Evolutionary conservation across 306 rosid genomes (phyloP).

Genomic region (Cicer chorassanicum): DNA sequence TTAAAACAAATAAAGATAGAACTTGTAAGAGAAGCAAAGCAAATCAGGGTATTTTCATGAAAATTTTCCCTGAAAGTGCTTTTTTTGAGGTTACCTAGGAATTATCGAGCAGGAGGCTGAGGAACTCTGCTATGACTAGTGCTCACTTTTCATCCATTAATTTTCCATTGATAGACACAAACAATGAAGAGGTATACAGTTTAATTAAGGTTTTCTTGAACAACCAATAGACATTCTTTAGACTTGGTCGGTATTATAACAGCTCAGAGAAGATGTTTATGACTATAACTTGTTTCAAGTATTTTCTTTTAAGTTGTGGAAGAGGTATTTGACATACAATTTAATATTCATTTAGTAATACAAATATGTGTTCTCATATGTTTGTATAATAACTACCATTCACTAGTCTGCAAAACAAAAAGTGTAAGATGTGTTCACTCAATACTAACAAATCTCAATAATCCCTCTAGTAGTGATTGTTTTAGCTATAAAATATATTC

Average conservation of each 20-base stretch:
- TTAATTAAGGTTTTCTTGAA: slow-evolving; percentile 37
- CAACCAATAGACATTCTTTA: slow-evolving; percentile 27
- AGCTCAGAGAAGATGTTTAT: slow-evolving; percentile 3
- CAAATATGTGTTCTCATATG: not conserved
- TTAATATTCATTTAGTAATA: slow-evolving; percentile 22
- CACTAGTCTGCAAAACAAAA: too few species aligned
- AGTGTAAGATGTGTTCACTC: too few species aligned
- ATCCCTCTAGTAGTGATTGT: too few species aligned
- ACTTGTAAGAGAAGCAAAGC: slow-evolving; percentile 32
- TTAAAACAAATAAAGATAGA: not conserved
- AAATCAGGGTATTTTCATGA: slow-evolving; percentile 39
- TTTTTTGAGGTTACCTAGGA: slow-evolving; percentile 68
- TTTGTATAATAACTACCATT: not conserved
- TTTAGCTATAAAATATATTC: too few species aligned
- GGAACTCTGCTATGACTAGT: slow-evolving; percentile 54
- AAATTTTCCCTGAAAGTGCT: slow-evolving; percentile 53
- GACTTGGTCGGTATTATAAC: slow-evolving; percentile 16
- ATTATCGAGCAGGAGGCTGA: slow-evolving; percentile 59
- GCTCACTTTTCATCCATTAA: slow-evolving; percentile 57
- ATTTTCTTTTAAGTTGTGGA: slow-evolving; percentile 11
- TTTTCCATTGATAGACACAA: slow-evolving; percentile 66
- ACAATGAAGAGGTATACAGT: slow-evolving; percentile 67
- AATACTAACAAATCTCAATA: too few species aligned
- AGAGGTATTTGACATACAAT: slow-evolving; percentile 1
- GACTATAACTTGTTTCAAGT: slow-evolving; percentile 14